These are phyloP conservation scores for Telopea speciosissima DNA, from an alignment of 177 flowering plant genomes.

Conservation along the genomic window DNA sequence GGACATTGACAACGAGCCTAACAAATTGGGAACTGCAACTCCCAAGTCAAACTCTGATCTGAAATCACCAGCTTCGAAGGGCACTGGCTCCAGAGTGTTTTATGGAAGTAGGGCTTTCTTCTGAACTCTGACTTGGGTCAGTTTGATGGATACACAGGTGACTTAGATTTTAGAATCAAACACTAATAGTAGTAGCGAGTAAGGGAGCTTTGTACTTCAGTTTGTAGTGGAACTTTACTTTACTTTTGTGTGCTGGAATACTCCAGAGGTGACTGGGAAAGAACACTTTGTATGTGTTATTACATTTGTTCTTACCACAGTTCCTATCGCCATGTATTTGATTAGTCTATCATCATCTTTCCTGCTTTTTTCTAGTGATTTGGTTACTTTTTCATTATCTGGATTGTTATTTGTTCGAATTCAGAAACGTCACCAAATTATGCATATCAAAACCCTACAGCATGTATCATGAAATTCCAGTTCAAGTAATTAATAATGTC, in stretches of 20 bases:
- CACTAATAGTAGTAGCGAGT: conserved; percentile 31
- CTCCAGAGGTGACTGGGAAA: conserved; percentile 22
- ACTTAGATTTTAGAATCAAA: conserved; percentile 30
- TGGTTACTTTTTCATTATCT: background rate
- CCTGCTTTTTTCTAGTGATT: background rate
- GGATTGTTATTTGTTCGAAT: no score
- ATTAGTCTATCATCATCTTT: conserved; percentile 5
- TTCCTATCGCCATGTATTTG: conserved; percentile 21
- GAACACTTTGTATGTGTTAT: conserved; percentile 26
- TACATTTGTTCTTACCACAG: conserved; percentile 15
- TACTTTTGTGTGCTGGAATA: conserved; percentile 27
- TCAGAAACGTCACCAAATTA: no score
- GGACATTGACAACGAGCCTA: conserved; percentile 49
- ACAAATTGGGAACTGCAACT: conserved; percentile 33
- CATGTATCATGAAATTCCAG: background rate
- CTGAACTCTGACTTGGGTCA: conserved; percentile 30
- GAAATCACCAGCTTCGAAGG: conserved; percentile 48
- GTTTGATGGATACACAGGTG: conserved; percentile 30
- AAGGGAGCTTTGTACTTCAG: conserved; percentile 19
- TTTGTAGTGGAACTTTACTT: conserved; percentile 20
- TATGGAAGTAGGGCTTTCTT: conserved; percentile 93
- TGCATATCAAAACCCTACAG: no score
- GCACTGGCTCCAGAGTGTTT: conserved; percentile 57
- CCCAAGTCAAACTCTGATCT: conserved; percentile 43
- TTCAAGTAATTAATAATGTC: background rate